These are phyloP conservation scores for Seiridium cupressi DNA, from an alignment of 2,329 filamentous ascomycete genomes.

Conservation along the genomic window DNA sequence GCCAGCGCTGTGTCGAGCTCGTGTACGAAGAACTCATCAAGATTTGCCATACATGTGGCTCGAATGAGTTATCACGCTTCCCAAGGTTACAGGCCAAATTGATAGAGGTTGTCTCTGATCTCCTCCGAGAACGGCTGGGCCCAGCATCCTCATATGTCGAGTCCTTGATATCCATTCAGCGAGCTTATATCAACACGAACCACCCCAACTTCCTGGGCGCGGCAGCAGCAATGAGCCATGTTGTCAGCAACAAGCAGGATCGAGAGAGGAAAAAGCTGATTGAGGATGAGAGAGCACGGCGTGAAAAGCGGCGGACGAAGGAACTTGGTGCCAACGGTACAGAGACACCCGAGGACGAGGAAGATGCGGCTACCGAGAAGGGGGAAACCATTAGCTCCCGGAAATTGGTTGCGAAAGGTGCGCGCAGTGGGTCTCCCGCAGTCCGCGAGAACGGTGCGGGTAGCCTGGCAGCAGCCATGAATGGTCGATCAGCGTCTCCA, in stretches of 20 bases:
- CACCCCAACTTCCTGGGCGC: conserved; percentile 98
- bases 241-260: conserved; percentile 93
- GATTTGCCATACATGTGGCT: conserved; percentile 98
- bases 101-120: conserved; percentile 96
- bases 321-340: conserved; percentile 77
- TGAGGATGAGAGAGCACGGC: conserved; percentile 81
- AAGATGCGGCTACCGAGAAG: conserved; percentile 54
- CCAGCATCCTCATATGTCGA: conserved; percentile 90
- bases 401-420: conserved; percentile 57
- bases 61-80: conserved; percentile 87
- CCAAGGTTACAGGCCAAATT: conserved; percentile 93
- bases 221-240: conserved; percentile 94
- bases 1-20: conserved; percentile 93
- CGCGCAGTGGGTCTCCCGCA: conserved; percentile 80
- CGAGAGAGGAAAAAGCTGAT: conserved; percentile 79
- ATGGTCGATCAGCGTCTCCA: conserved; percentile 64
- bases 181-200: conserved; percentile 99
- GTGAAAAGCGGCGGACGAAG: conserved; percentile 79
- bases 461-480: conserved; percentile 64
- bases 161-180: conserved; percentile 93
- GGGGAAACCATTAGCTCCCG: conserved; percentile 57
- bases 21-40: conserved; percentile 99
- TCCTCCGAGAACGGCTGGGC: conserved; percentile 86
- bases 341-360: conserved; percentile 67
- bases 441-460: conserved; percentile 65